phyloP scores from a whole-genome alignment of 1,284 basidiomycete species.

The Tilletia indica region DNA sequence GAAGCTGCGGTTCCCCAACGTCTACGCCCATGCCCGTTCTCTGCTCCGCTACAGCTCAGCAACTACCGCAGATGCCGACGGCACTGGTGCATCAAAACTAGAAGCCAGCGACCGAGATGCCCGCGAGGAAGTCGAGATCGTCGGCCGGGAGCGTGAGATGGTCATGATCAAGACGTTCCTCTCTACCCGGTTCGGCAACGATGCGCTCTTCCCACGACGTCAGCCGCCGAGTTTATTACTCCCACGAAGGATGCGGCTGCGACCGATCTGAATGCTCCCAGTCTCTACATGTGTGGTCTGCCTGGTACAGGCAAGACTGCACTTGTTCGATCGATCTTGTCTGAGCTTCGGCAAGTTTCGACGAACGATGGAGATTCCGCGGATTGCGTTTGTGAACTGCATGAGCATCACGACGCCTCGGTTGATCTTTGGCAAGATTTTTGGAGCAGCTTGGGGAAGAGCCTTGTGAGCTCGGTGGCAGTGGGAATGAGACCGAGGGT shows the following conservation, averaged over 20 bases:
- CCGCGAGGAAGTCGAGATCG: conserved; percentile 38
- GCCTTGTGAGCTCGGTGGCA: background rate
- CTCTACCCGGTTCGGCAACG: conserved; percentile 30
- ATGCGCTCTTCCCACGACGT: conserved; percentile 28
- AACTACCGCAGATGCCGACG: conserved; percentile 33
- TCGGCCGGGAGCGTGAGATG: conserved; percentile 53
- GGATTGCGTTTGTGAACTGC: conserved; percentile 57
- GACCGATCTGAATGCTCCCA: conserved; percentile 15
- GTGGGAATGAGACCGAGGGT: conserved; percentile 20
- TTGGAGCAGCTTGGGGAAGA: conserved; percentile 36
- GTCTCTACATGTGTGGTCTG: conserved; percentile 58
- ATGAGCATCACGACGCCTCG: conserved; percentile 53
- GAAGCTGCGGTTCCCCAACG: conserved; percentile 34
- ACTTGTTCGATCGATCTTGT: conserved; percentile 54
- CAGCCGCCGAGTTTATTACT: background rate
- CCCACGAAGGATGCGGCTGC: too few species aligned
- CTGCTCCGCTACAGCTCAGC: conserved; percentile 50
- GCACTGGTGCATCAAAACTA: conserved; percentile 24
- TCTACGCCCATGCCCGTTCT: conserved; percentile 56
- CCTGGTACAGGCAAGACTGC: conserved; percentile 60
- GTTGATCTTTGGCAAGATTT: conserved; percentile 40
- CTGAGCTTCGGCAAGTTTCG: conserved; percentile 28
- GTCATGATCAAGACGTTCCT: conserved; percentile 49
- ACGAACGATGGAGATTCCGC: conserved; percentile 24
- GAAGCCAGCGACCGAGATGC: conserved; percentile 23